These are phyloP conservation scores for Suhomyces atakaporum DNA, from an alignment of 1,139 yeast species.

Conservation along the genomic window DNA sequence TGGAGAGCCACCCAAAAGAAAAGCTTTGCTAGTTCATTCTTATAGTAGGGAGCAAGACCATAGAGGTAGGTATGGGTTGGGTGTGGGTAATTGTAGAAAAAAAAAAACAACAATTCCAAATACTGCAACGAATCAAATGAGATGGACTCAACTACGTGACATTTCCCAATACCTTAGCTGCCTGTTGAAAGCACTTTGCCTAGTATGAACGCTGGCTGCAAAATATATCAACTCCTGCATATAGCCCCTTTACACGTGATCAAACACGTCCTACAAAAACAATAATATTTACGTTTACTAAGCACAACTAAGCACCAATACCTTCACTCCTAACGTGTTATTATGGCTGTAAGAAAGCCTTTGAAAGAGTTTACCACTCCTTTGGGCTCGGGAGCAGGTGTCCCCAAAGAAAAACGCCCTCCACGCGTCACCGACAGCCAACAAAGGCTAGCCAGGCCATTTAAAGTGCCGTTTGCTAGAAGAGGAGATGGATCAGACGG, in stretches of 20 bases:
- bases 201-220: too few species aligned
- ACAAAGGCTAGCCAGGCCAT: constrained; percentile 41
- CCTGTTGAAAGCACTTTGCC: too few species aligned
- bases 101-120: too few species aligned
- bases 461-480: constrained; percentile 43
- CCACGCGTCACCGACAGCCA: constrained; percentile 40
- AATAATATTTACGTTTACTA: not conserved
- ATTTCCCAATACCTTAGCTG: too few species aligned
- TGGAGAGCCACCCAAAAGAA: too few species aligned
- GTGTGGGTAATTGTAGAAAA: too few species aligned
- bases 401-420: constrained; percentile 44
- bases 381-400: constrained; percentile 49
- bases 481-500: constrained; percentile 20
- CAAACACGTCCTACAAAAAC: constrained; percentile 9
- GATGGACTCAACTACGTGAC: too few species aligned
- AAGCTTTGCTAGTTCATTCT: too few species aligned
- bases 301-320: not conserved
- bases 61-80: too few species aligned
- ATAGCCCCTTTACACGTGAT: constrained; percentile 10
- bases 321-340: not conserved
- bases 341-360: constrained; percentile 35
- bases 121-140: too few species aligned
- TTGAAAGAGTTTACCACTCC: constrained; percentile 46
- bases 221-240: too few species aligned
- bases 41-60: too few species aligned